Evolutionary conservation across 257 asterid species (phyloP), one percentile per base, ranked within the genome.

Genomic region (Salvia rosmarinus): DNA sequence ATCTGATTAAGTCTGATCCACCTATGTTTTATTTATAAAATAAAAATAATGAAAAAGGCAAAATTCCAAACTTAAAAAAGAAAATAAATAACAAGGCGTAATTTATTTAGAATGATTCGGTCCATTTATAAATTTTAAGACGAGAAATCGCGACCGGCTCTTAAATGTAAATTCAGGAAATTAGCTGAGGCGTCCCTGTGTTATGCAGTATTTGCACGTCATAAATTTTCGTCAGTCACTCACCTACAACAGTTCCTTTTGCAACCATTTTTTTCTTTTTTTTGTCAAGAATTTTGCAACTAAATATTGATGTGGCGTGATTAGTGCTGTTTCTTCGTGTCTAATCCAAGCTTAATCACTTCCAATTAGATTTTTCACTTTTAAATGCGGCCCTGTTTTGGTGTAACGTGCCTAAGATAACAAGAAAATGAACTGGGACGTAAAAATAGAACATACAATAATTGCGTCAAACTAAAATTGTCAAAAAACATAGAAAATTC

Each of bases 291-390:
- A 4, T 66, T 66, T 13, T 11, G 25, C 35, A 44, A 46, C 21
- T 16, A 44, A 44, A 44, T 44, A 20, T 54, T 6, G 1, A 57
- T 17, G 51, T 50, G 55, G 78, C 72, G 73, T 74, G 78, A 74
- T 64, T 55, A 54, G 40, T 65, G 67, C 6, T 35, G 39, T 56
- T 56, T 66, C 68, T 63, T 74, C 42, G 73, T 65, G 32, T 74
- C 43, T 43, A 74, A 74, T 65, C 49, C 35, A 74, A 65, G 34
- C 56, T 63, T 63, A 62, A 51, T 40, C 72, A 16, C 35, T 64
- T 49, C 16, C 43, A 61, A 34, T 47, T 61, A 49, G 4, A 19
- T 8, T 54, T 17, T 4, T 39, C 42, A 9, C 1, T 2, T 55
- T 23, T 9, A 8, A 10, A 55, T 56, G 20, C 3, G 42, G 63